These are phyloP conservation scores for Cyberlindnera samutprakarnensis DNA, from an alignment of 805 yeast genomes.

Conservation along the genomic window DNA sequence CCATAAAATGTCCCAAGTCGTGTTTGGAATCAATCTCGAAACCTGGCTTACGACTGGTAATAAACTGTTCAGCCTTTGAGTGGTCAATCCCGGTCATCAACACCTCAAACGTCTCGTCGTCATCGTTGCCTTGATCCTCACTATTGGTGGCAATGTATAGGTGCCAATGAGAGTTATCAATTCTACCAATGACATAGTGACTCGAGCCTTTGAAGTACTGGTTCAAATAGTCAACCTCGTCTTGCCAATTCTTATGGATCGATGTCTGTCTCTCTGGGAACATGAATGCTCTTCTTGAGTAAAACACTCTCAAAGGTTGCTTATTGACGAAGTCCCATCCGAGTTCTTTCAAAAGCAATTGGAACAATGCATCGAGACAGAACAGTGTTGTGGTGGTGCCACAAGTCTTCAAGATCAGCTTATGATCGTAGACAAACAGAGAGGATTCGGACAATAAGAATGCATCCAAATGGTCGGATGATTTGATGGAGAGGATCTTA, in stretches of 20 bases:
- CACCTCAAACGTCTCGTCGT: constrained; percentile 81
- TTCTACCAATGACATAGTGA: constrained; percentile 76
- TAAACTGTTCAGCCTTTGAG: constrained; percentile 48
- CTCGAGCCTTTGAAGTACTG: constrained; percentile 55
- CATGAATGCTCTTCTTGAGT: constrained; percentile 88
- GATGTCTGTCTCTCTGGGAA: constrained; percentile 79
- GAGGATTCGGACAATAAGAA: constrained; percentile 86
- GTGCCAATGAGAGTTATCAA: constrained; percentile 85
- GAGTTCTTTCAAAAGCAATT: constrained; percentile 35
- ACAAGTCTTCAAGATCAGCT: constrained; percentile 84
- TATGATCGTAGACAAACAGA: constrained; percentile 81
- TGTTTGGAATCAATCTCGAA: constrained; percentile 39
- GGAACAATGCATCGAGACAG: constrained; percentile 62
- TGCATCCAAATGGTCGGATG: constrained; percentile 64
- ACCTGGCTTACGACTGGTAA: constrained; percentile 37
- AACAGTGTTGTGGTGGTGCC: constrained; percentile 90
- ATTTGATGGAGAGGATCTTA: constrained; percentile 75
- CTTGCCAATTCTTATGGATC: constrained; percentile 79
- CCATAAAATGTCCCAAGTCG: constrained; percentile 78
- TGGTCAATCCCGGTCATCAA: constrained; percentile 81
- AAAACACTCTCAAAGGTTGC: constrained; percentile 62
- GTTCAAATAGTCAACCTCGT: constrained; percentile 68
- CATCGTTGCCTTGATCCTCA: constrained; percentile 20
- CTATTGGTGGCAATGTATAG: constrained; percentile 55
- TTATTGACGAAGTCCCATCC: constrained; percentile 31